Evolutionary conservation across 1,139 yeast species (phyloP), one percentile per base, ranked within the genome.

Genomic region (Hyphopichia fennica): DNA sequence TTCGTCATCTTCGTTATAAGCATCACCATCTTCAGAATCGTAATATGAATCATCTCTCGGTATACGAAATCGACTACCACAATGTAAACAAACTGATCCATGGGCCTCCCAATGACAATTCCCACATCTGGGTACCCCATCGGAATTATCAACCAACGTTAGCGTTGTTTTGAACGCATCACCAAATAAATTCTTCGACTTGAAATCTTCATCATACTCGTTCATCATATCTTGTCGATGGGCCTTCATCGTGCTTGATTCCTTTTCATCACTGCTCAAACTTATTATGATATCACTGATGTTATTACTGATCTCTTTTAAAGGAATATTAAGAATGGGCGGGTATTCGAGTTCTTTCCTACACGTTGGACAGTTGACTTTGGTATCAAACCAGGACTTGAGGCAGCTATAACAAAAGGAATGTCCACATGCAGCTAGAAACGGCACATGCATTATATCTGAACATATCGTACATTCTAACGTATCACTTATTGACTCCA

Each of bases 101-200:
- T 71, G 75, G 3, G 86, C 81, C 57, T 88, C 96, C 95, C 95
- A 87, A 53, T 82, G 88, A 58, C 96, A 88, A 42, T 77, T 74
- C 2, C 88, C 81, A 57, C 96, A 88, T 43, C 96, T 65, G 0
- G 86, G 81, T 7, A 88, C 90, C 2, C 91, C 93, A 57, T 88
- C 96, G 20, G 82, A 82, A 41, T 70, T 75, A 48, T 81, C 87
- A 2, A 83, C 66, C 18, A 76, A 58, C 0, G 83, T 81, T 28
- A 72, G 60, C 1, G 80, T 77, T 19, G 76, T 62, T 18, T 69
- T 62, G 58, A 84, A 84, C 7, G 75, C 57, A 27, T 70, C 72
- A 1, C 75, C 78, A 61, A 79, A 81, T 29, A 81, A 51, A 1
- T 56, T 54, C 15, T 68, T 63, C 10, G 56, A 52, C 34, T 56